A percentile compares a stretch with the other conserved stretches of the same genome.
Evolutionary conservation across 257 asterid species (phyloP).

Genomic region (Ocimum tenuiflorum): DNA sequence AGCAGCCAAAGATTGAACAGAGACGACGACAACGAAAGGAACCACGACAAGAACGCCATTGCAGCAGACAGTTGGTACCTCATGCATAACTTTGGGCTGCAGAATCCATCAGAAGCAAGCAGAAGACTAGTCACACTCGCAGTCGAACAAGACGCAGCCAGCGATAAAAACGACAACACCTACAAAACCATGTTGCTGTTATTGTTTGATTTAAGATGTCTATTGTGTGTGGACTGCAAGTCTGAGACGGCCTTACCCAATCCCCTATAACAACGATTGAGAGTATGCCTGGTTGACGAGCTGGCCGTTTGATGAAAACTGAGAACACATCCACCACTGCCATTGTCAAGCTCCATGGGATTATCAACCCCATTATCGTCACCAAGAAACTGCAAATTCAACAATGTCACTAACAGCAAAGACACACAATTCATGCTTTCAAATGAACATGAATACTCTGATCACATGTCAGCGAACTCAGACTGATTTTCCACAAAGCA

Average conservation of each 20-base stretch:
- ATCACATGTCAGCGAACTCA: too few species aligned
- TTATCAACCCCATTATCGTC: slow-evolving; percentile 74
- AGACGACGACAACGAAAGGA: slow-evolving; percentile 62
- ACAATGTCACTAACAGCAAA: slow-evolving; percentile 3
- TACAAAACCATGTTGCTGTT: background rate
- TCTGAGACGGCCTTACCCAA: slow-evolving; percentile 45
- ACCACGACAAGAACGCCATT: slow-evolving; percentile 90
- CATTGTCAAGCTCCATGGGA: slow-evolving; percentile 89
- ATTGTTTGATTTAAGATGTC: background rate
- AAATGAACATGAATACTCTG: background rate
- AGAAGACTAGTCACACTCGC: slow-evolving; percentile 65
- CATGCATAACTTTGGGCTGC: slow-evolving; percentile 49
- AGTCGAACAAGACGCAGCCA: slow-evolving; percentile 81
- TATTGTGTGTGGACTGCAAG: background rate
- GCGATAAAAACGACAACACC: slow-evolving; percentile 67
- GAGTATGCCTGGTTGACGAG: slow-evolving; percentile 50
- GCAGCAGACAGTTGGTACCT: slow-evolving; percentile 78
- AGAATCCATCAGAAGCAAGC: slow-evolving; percentile 48
- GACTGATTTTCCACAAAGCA: background rate
- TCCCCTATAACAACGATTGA: slow-evolving; percentile 66
- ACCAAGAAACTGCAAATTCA: slow-evolving; percentile 55
- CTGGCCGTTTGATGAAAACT: slow-evolving; percentile 52
- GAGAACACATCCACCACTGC: slow-evolving; percentile 72
- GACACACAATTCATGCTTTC: background rate
- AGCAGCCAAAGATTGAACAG: slow-evolving; percentile 89